These are phyloP conservation scores for Lichtheimia ornata DNA, from an alignment of 371 early-diverging fungal genomes.

Conservation along the genomic window DNA sequence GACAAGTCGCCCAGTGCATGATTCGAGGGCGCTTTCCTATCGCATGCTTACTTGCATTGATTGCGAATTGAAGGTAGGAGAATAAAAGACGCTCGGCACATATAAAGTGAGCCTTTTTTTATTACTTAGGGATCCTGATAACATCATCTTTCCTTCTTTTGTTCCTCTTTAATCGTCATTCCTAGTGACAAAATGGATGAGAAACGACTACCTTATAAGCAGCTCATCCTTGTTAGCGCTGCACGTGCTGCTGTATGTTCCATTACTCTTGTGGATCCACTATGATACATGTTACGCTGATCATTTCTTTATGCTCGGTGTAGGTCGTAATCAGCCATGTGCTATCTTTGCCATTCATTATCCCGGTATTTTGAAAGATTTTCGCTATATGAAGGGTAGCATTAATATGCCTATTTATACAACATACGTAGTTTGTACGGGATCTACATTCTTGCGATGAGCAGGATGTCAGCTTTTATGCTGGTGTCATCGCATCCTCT, in stretches of 20 bases:
- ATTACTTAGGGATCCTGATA: too few species aligned
- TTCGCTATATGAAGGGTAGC: slow-evolving; percentile 48
- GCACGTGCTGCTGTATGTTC: slow-evolving; percentile 43
- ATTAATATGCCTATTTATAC: slow-evolving; percentile 60
- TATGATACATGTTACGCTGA: not conserved
- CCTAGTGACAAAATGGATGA: not conserved
- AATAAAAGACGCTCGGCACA: too few species aligned
- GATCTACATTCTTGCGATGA: slow-evolving; percentile 59
- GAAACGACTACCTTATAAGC: slow-evolving; percentile 54
- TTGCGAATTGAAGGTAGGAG: too few species aligned
- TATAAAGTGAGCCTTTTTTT: too few species aligned
- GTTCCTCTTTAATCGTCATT: too few species aligned
- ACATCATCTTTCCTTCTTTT: too few species aligned
- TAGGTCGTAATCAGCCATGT: not conserved
- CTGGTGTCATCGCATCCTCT: slow-evolving; percentile 60
- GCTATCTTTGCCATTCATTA: slow-evolving; percentile 13
- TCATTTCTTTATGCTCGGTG: not conserved
- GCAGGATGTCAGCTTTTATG: slow-evolving; percentile 62
- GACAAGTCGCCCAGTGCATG: too few species aligned
- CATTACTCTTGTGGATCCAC: too few species aligned
- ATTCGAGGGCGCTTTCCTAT: too few species aligned
- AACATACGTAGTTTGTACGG: slow-evolving; percentile 53
- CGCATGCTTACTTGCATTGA: too few species aligned
- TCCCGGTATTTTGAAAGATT: slow-evolving; percentile 47
- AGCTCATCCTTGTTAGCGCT: slow-evolving; percentile 56